Evolutionary conservation across 805 yeast species (phyloP).

Genomic region (Candida ponderosae): DNA sequence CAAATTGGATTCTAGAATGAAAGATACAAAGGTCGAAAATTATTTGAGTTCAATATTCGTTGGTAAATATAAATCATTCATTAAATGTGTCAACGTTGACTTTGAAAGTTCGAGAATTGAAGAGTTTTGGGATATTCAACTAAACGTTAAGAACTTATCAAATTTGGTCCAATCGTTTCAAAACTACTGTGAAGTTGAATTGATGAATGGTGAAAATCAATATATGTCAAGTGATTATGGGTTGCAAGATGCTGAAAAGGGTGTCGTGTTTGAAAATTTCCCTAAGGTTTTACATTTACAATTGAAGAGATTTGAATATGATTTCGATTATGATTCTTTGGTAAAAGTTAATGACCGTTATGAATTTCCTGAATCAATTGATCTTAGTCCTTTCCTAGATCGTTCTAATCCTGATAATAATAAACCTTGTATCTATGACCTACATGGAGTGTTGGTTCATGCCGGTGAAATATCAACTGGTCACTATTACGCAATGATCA

Average conservation of each 20-base stretch:
- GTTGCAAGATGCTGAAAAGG: slow-evolving; percentile 92
- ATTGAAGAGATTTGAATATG: slow-evolving; percentile 89
- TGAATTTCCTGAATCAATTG: slow-evolving; percentile 80
- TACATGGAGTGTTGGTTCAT: slow-evolving; percentile 94
- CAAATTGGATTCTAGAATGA: slow-evolving; percentile 83
- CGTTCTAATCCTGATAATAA: slow-evolving; percentile 30
- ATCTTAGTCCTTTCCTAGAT: slow-evolving; percentile 72
- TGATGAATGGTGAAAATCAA: slow-evolving; percentile 90
- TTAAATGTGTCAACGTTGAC: slow-evolving; percentile 87
- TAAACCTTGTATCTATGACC: slow-evolving; percentile 68
- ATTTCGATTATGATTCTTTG: slow-evolving; percentile 79
- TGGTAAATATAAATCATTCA: slow-evolving; percentile 93
- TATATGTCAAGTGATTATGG: slow-evolving; percentile 89
- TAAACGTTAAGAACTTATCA: slow-evolving; percentile 80
- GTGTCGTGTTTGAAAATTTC: slow-evolving; percentile 83
- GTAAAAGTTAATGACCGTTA: slow-evolving; percentile 89
- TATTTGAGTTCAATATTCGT: slow-evolving; percentile 78
- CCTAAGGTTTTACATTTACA: slow-evolving; percentile 94
- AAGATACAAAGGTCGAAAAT: slow-evolving; percentile 74
- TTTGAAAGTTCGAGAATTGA: slow-evolving; percentile 88
- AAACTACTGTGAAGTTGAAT: slow-evolving; percentile 82
- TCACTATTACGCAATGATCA: slow-evolving; percentile 91
- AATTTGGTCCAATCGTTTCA: slow-evolving; percentile 70
- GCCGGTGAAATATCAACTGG: slow-evolving; percentile 95
- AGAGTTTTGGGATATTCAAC: slow-evolving; percentile 97